Evolutionary conservation across 2,329 filamentous ascomycete genomes (phyloP).

Genomic region (Aspergillus clavatus): DNA sequence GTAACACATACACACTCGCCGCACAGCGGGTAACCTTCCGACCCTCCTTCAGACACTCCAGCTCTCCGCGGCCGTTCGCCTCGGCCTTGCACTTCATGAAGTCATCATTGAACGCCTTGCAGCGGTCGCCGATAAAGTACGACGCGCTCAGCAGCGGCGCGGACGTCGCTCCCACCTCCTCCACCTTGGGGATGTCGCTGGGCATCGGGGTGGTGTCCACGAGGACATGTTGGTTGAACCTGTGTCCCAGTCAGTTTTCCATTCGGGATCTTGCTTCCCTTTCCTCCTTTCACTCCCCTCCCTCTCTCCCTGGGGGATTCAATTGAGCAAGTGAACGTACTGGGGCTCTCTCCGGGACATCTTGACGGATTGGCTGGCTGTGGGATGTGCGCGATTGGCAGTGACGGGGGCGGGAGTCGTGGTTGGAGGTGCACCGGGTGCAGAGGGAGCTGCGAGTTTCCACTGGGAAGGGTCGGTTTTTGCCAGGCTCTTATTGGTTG

Average conservation of each 20-base stretch:
- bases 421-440: slow-evolving; percentile 17
- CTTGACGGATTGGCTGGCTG: slow-evolving; percentile 10
- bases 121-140: slow-evolving; percentile 96
- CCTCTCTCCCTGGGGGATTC: slow-evolving; percentile 10
- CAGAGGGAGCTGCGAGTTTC: slow-evolving; percentile 26
- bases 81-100: slow-evolving; percentile 99
- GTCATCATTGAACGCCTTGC: slow-evolving; percentile 94
- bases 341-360: slow-evolving; percentile 20
- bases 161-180: slow-evolving; percentile 88
- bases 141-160: slow-evolving; percentile 86
- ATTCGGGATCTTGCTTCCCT: slow-evolving; percentile 9
- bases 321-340: slow-evolving; percentile 19
- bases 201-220: slow-evolving; percentile 95
- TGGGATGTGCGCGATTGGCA: not conserved
- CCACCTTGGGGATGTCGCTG: slow-evolving; percentile 82
- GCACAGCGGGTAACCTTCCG: slow-evolving; percentile 95
- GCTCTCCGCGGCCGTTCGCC: slow-evolving; percentile 81
- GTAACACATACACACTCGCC: slow-evolving; percentile 75
- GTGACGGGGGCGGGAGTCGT: not conserved
- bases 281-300: no score
- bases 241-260: slow-evolving; percentile 39
- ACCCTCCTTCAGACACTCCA: slow-evolving; percentile 94
- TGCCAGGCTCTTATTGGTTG: slow-evolving; percentile 33
- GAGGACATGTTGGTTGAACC: slow-evolving; percentile 91
- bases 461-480: slow-evolving; percentile 32